Evolutionary conservation across 371 early-diverging fungal species (phyloP).

Genomic region (Mucor circinelloides): DNA sequence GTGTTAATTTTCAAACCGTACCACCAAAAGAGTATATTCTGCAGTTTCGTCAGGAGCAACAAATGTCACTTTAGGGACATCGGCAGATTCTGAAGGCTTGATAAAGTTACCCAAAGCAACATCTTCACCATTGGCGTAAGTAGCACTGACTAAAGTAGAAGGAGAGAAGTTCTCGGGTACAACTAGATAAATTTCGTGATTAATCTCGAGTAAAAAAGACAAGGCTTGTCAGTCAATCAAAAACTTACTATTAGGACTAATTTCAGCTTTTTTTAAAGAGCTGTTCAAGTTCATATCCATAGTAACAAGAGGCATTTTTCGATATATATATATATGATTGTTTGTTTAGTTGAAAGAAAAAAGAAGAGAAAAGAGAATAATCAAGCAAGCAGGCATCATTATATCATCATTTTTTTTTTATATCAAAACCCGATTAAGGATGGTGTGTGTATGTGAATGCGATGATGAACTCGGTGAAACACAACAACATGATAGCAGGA

Average conservation of each 20-base stretch:
- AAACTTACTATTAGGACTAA: conserved; percentile 50
- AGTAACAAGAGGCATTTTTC: conserved; percentile 58
- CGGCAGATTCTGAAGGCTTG: conserved; percentile 34
- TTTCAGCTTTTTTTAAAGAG: conserved; percentile 48
- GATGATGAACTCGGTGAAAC: not conserved
- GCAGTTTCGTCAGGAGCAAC: conserved; percentile 39
- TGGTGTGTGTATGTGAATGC: not conserved
- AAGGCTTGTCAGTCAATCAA: no score
- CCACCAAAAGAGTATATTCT: conserved; percentile 62
- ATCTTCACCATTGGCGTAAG: conserved; percentile 46
- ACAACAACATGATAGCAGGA: not conserved
- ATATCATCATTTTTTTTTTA: not conserved
- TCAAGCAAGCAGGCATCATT: not conserved
- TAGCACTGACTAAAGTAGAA: conserved; percentile 44
- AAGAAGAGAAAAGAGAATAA: not conserved
- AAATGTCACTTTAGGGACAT: conserved; percentile 46
- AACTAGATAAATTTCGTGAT: conserved; percentile 2
- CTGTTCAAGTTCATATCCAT: conserved; percentile 41
- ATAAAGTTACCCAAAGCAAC: conserved; percentile 57
- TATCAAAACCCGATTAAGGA: not conserved
- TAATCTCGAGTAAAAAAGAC: not conserved
- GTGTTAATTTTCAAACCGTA: conserved; percentile 13
- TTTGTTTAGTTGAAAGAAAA: not conserved
- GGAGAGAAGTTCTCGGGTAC: conserved; percentile 40
- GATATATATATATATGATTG: not conserved